These are phyloP conservation scores for Pneumocystis sp. DNA, from an alignment of 1,139 yeast genomes.

Conservation along the genomic window DNA sequence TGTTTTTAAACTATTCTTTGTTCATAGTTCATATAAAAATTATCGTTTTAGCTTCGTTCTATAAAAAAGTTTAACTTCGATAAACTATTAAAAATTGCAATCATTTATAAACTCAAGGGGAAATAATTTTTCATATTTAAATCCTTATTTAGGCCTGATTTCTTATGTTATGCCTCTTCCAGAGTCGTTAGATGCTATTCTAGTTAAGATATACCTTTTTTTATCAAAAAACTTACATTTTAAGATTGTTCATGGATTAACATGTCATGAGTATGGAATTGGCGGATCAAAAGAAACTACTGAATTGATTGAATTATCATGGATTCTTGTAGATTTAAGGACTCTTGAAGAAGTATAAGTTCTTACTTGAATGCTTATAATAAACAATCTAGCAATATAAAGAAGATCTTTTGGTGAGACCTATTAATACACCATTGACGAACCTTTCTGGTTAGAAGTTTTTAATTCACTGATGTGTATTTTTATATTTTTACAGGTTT, in stretches of 20 bases:
- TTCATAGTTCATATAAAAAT: background rate
- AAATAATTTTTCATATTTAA: too few relatives aligned
- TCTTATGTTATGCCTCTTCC: background rate
- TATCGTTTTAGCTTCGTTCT: background rate
- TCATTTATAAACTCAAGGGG: background rate
- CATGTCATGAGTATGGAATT: slow-evolving; percentile 46
- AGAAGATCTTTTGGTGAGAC: slow-evolving; percentile 41
- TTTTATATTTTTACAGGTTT: slow-evolving; percentile 23
- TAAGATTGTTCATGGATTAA: background rate
- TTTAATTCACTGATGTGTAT: background rate
- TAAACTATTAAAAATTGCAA: background rate
- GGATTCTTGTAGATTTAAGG: slow-evolving; percentile 37
- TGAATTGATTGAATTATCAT: slow-evolving; percentile 53
- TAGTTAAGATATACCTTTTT: slow-evolving; percentile 36
- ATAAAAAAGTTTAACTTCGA: background rate
- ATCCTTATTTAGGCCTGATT: background rate
- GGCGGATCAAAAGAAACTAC: slow-evolving; percentile 48
- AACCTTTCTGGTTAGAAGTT: slow-evolving; percentile 33
- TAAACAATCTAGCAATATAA: slow-evolving; percentile 20
- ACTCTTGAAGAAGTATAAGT: slow-evolving; percentile 20
- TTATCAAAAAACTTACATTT: slow-evolving; percentile 24
- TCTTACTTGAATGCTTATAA: background rate
- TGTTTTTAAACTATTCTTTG: background rate
- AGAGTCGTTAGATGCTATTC: slow-evolving; percentile 17
- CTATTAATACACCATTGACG: slow-evolving; percentile 54